Base-by-base conservation (phyloP, 257 asterid genomes). In the Solanum gracilifrons region DNA sequence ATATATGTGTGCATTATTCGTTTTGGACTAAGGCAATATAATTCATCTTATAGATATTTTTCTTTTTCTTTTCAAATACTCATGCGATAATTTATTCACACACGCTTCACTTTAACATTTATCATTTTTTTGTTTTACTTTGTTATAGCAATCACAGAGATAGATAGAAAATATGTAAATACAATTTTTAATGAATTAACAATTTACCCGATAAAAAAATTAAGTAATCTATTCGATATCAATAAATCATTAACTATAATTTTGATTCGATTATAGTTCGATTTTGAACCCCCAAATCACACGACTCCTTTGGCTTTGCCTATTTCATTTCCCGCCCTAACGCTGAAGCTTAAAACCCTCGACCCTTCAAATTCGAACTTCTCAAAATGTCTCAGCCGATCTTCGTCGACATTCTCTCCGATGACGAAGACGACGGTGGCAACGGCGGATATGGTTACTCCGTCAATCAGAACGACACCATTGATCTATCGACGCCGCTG, bases 401-500 rank as follows among this genome's bases (percentile, higher is more conserved):
- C 68, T 84, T 95, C 48, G 98, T 95, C 21, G 92, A 96, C 90
- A 92, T 95, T 86, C 96, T 94, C 79, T 95, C 98, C 86, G 94
- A 90, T 77, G 90, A 68, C 90, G 94, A 74, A 71, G 90, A 86
- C 9, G 87, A 29, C 46, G 64, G 20, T 20, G 43, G 31, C 18
- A 9, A 3, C 68, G 80, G 16, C 1, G 75, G 37, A 21, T 29
- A 27, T 36, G 20, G 18, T 32, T 43, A 4, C 58, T 16, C 39
- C 72, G 39, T 9, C 48, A 37, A n/a, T 74, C 71, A 66, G 15
- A 27, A 88, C 69, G 86, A 84, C 23, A 76, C 93, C 88, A 89
- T 94, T 79, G 98, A 94, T 91, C 95, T 94, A 76, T 89, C 92
- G 20, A 94, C 98, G 23, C 98, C 98, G 23, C 90, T 93, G 25